Percentiles rank a stretch among this genome's conserved stretches.
phyloP scores from a whole-genome alignment of 2,329 filamentous ascomycete species.

The Aureobasidium subglaciale region DNA sequence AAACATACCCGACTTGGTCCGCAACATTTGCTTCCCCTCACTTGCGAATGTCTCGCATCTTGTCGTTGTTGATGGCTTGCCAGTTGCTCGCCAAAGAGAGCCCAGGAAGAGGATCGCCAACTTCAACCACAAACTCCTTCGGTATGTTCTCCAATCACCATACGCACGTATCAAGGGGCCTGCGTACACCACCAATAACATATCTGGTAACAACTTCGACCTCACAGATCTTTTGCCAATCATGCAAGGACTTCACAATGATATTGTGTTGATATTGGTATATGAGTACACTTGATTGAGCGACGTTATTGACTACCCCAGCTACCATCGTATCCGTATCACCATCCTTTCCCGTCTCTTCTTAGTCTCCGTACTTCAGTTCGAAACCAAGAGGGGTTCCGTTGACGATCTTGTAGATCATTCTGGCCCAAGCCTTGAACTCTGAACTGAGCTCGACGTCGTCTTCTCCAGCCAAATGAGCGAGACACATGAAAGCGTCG shows the following conservation, averaged over 20 bases:
- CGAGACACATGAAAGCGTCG: conserved; percentile 19
- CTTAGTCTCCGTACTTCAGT: background rate
- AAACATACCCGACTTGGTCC: background rate
- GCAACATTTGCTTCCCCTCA: conserved; percentile 2
- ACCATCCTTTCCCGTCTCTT: background rate
- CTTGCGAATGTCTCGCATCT: background rate
- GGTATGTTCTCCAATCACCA: background rate
- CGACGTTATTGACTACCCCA: background rate
- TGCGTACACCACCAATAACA: too few species aligned
- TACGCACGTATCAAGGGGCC: background rate
- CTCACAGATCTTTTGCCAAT: background rate
- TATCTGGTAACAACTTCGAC: too few species aligned
- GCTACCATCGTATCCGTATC: background rate
- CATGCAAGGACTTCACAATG: background rate
- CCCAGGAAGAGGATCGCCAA: background rate
- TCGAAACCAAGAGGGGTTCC: background rate
- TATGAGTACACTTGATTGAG: background rate
- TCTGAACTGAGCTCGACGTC: background rate
- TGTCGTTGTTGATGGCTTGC: background rate
- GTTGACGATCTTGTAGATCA: background rate
- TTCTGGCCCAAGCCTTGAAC: background rate
- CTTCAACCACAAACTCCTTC: background rate
- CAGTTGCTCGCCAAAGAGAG: background rate
- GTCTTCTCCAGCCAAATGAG: conserved; percentile 17
- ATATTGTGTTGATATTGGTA: background rate